Evolutionary conservation across 2,329 filamentous ascomycete species (phyloP), one percentile per base, ranked within the genome.

Genomic region (Apiospora koreana): DNA sequence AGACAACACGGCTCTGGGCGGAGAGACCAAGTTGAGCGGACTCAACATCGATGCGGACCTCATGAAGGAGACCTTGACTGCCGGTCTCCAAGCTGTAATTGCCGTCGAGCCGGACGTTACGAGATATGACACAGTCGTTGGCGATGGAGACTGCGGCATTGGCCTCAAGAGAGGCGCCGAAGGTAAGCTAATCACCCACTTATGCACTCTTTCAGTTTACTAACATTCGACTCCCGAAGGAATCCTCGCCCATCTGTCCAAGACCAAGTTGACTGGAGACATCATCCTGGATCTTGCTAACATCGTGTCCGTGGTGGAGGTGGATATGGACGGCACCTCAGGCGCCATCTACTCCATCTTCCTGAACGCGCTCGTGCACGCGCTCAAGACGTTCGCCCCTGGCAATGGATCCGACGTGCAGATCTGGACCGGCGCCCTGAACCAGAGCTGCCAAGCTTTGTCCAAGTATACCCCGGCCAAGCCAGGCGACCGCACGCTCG

Each of bases 61-160:
- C 3, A 85, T 88, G 14, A 87, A 85, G 71, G 80, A 83, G 35
- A 85, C 85, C 6, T 82, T 94, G 50, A 85, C 81, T 25, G 83
- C 81, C 21, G 92, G 86, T 0, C 83, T 94, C 21, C 82, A 92
- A 66, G 85, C 84, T 45, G 83, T 94, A 18, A 87, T 94, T 72
- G 85, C 83, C 0, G 91, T 86, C 1, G 92, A 94, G 79, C 90
- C 92, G 1, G 90, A 93, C 67, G 86, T 94, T 67, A 94, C 92
- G 0, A 87, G 84, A 67, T 94, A 89, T 76, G 92, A 94, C 77
- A 97, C 94, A 0, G 89, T 96, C 16, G 94, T 97, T 31, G 94
- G 94, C 54, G 94, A 97, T 78, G 94, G 94, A 65, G 94, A 97
- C 81, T 97, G 94, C 77, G 94, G 94, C 12, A 93, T 94, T 70